Evolutionary conservation across 2,329 filamentous ascomycete species (phyloP).

Genomic region (Helotiales sp.): DNA sequence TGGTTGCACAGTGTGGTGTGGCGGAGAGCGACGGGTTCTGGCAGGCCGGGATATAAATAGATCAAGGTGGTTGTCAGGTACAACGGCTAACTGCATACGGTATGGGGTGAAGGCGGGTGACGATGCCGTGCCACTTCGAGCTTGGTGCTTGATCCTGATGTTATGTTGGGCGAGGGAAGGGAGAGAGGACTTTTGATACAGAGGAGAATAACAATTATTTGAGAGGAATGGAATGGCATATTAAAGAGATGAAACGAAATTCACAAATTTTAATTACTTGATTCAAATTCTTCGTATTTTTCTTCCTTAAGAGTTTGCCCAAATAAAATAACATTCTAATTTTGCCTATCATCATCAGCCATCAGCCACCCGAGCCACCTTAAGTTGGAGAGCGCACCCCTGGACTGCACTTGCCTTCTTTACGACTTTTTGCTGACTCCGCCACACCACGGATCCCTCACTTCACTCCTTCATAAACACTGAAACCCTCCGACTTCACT

Average conservation of each 20-base stretch:
- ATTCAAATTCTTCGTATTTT: neutral
- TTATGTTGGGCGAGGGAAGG: too few species aligned
- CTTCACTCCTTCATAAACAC: constrained; percentile 3
- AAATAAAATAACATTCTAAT: neutral
- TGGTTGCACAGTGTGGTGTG: neutral
- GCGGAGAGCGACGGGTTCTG: neutral
- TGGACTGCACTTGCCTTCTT: neutral
- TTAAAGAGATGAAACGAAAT: neutral
- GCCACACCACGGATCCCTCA: neutral
- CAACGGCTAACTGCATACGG: neutral
- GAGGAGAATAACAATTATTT: too few species aligned
- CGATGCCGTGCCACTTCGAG: neutral
- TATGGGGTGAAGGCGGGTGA: neutral
- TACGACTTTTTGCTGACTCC: neutral
- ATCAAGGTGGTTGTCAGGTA: neutral
- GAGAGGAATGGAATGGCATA: too few species aligned
- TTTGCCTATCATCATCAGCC: neutral
- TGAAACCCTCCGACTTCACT: neutral
- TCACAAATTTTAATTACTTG: neutral
- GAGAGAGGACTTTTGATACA: too few species aligned
- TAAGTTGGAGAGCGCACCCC: neutral
- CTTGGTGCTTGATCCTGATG: too few species aligned
- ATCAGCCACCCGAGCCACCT: too few species aligned
- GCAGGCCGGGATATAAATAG: neutral
- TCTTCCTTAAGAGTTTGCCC: neutral